These are phyloP conservation scores for Naegleria fowleri DNA, from an alignment of 208 protist species.

Conservation along the genomic window DNA sequence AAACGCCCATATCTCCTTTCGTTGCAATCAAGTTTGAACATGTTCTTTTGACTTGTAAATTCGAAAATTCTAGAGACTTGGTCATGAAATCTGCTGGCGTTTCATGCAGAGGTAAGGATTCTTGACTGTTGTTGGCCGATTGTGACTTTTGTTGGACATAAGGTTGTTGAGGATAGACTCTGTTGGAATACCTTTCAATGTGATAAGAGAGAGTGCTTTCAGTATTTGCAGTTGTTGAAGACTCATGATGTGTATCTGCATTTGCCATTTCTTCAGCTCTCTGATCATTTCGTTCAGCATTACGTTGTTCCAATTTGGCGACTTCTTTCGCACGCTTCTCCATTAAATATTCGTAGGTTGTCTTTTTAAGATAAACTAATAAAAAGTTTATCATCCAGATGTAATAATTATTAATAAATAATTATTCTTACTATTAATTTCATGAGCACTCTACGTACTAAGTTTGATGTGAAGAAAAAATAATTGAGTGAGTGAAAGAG, in stretches of 20 bases:
- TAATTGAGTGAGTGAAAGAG: background rate
- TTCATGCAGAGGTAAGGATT: too few relatives aligned
- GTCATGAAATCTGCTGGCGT: too few relatives aligned
- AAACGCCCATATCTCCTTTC: too few relatives aligned
- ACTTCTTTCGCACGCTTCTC: background rate
- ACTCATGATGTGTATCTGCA: background rate
- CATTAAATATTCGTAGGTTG: conserved; percentile 4
- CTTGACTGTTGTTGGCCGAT: too few relatives aligned
- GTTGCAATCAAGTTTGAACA: too few relatives aligned
- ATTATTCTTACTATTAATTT: too few relatives aligned
- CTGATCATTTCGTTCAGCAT: background rate
- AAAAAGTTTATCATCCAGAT: too few relatives aligned
- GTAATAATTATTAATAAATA: too few relatives aligned
- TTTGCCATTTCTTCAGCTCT: background rate
- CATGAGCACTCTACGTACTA: background rate
- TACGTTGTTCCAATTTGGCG: background rate
- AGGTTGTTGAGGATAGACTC: background rate
- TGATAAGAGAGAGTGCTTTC: background rate
- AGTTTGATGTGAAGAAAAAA: background rate
- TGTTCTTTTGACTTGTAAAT: too few relatives aligned
- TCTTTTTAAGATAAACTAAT: background rate
- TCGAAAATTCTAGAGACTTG: too few relatives aligned
- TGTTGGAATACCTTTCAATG: background rate
- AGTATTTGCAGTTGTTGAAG: background rate
- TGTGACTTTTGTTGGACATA: background rate